A percentile compares a stretch with the other conserved stretches of the same genome.
Evolutionary conservation across 2,329 filamentous ascomycete species (phyloP).

Genomic region (Aspergillus puulaauensis): DNA sequence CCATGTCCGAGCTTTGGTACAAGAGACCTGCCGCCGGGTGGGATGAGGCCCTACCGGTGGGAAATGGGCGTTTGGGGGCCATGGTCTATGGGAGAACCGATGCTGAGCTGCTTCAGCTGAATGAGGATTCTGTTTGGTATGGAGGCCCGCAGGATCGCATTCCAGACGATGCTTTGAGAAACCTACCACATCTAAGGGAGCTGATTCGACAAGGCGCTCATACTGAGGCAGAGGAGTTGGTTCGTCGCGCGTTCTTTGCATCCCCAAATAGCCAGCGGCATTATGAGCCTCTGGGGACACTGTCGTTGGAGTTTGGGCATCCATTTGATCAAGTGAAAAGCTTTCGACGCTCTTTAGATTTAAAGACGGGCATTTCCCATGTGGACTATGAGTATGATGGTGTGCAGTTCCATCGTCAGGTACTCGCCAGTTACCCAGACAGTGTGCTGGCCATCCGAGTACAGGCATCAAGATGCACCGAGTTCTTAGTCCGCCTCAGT

Average conservation of each 20-base stretch:
- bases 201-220: conserved; percentile 43
- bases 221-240: conserved; percentile 43
- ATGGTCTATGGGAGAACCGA: conserved; percentile 49
- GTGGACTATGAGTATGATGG: conserved; percentile 40
- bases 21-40: conserved; percentile 29
- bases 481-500: conserved; percentile 32
- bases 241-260: conserved; percentile 45
- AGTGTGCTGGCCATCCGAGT: conserved; percentile 40
- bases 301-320: conserved; percentile 45
- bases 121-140: conserved; percentile 52
- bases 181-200: conserved; percentile 41
- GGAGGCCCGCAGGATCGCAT: conserved; percentile 47
- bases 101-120: conserved; percentile 47
- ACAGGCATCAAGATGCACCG: conserved; percentile 18
- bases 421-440: conserved; percentile 45
- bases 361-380: conserved; percentile 36
- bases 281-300: conserved; percentile 47
- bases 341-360: conserved; percentile 44
- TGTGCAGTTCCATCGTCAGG: conserved; percentile 36
- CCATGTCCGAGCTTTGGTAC: conserved; percentile 32
- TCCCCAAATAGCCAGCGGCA: conserved; percentile 48
- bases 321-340: conserved; percentile 21
- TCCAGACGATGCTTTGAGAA: conserved; percentile 37
- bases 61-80: conserved; percentile 49
- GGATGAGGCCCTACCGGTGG: conserved; percentile 48